Evolutionary conservation across 208 protist species (phyloP).

Genomic region (Leishmania amazonensis): DNA sequence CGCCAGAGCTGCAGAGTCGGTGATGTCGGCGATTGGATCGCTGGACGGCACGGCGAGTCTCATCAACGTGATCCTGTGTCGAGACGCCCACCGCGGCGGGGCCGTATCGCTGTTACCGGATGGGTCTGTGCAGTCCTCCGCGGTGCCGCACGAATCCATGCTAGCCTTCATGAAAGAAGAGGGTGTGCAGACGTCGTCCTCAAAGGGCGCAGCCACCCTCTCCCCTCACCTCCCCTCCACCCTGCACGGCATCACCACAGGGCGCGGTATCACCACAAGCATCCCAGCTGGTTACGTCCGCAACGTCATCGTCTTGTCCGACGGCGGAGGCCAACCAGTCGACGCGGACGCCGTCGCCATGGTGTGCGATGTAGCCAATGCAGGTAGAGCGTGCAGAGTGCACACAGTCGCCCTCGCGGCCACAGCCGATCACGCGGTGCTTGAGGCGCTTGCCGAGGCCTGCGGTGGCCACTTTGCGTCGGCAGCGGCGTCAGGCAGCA

Average conservation of each 20-base stretch:
- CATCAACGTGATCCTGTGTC: constrained; percentile 61
- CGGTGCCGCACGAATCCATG: constrained; percentile 27
- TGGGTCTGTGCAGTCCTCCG: constrained; percentile 24
- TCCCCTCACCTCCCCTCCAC: constrained; percentile 38
- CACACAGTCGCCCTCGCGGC: constrained; percentile 53
- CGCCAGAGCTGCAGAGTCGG: constrained; percentile 37
- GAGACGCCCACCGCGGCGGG: constrained; percentile 30
- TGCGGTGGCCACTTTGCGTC: constrained; percentile 45
- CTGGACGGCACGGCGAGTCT: constrained; percentile 37
- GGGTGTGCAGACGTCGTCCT: constrained; percentile 1
- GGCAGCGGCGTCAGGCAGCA: constrained; percentile 5
- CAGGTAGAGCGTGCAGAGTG: constrained; percentile 40
- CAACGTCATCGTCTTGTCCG: constrained; percentile 68
- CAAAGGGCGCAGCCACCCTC: constrained; percentile 15
- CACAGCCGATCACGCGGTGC: constrained; percentile 36
- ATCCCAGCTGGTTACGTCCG: constrained; percentile 64
- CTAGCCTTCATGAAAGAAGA: constrained; percentile 36
- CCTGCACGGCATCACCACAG: constrained; percentile 27
- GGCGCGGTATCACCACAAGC: constrained; percentile 14
- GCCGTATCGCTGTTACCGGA: constrained; percentile 25
- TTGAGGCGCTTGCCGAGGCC: constrained; percentile 53
- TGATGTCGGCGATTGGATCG: constrained; percentile 33
- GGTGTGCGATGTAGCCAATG: constrained; percentile 29
- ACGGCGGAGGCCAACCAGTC: constrained; percentile 28
- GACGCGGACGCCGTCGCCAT: constrained; percentile 31